phyloP scores from a whole-genome alignment of 1,284 basidiomycete genomes.

The Anthracocystis setariae region DNA sequence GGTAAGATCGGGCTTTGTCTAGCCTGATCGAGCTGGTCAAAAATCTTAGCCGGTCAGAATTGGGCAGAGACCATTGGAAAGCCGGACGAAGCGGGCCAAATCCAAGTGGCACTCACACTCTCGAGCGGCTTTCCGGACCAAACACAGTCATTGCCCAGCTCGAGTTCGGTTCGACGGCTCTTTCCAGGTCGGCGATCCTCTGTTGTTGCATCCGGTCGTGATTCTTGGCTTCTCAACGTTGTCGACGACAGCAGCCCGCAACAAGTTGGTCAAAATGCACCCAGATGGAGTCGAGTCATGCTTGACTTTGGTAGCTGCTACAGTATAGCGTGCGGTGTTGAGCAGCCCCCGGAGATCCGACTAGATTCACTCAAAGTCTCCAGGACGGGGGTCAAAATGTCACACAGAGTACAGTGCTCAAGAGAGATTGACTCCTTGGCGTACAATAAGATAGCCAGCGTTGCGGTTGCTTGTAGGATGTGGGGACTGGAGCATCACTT shows the following conservation, averaged over 20 bases:
- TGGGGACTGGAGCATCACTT: too few species aligned
- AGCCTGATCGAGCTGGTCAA: neutral
- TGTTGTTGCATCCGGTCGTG: conserved; percentile 7
- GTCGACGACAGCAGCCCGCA: too few species aligned
- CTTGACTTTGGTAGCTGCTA: too few species aligned
- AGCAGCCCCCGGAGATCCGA: too few species aligned
- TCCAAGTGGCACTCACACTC: neutral
- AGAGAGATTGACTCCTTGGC: too few species aligned
- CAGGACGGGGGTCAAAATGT: too few species aligned
- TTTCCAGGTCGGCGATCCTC: conserved; percentile 8
- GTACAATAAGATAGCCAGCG: too few species aligned
- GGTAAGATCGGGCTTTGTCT: neutral
- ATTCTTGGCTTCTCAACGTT: neutral
- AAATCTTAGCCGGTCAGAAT: conserved; percentile 9
- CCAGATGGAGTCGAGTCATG: too few species aligned
- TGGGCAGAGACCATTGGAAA: neutral
- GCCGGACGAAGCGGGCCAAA: conserved; percentile 29
- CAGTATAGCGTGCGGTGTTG: too few species aligned
- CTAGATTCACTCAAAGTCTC: too few species aligned
- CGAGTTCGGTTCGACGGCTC: conserved; percentile 7
- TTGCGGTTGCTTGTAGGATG: too few species aligned
- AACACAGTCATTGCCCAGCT: neutral
- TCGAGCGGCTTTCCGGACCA: conserved; percentile 13
- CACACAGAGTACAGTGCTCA: too few species aligned
- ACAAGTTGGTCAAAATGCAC: neutral